A percentile compares a stretch with the other conserved stretches of the same genome.
Evolutionary conservation across 179 eudicot genomes (phyloP).

Genomic region (Beta macrorhiza): DNA sequence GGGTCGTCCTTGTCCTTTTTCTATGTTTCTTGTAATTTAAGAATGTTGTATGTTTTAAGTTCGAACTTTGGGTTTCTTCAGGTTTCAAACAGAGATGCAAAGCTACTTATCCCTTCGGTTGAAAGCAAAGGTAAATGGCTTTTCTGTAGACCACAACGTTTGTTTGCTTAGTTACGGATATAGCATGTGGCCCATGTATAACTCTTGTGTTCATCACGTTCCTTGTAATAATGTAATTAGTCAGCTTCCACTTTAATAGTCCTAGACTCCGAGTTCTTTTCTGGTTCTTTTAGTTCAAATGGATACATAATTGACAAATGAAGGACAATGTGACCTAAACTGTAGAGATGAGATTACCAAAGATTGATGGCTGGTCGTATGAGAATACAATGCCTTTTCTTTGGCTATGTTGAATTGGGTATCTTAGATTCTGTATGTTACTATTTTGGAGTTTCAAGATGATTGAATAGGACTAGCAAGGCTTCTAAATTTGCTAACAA

Average conservation of each 20-base stretch:
- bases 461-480: constrained; percentile 6
- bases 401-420: not conserved
- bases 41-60: constrained; percentile 1
- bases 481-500: constrained; percentile 7
- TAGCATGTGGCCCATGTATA: not conserved
- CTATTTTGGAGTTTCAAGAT: not conserved
- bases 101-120: constrained; percentile 52
- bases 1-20: not conserved
- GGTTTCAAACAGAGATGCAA: constrained; percentile 81
- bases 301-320: not conserved
- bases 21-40: not conserved
- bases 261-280: not conserved
- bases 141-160: constrained; percentile 13
- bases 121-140: constrained; percentile 46
- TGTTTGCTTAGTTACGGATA: not conserved
- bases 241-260: not conserved
- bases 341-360: not conserved
- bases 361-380: not conserved
- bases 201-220: not conserved
- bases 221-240: not conserved
- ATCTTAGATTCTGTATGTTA: not conserved
- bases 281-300: not conserved
- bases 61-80: constrained; percentile 31
- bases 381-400: not conserved
- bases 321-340: not conserved